Evolutionary conservation across 345 rosid genomes (phyloP), one percentile per base, ranked within the genome.

Genomic region (Populus tremula): DNA sequence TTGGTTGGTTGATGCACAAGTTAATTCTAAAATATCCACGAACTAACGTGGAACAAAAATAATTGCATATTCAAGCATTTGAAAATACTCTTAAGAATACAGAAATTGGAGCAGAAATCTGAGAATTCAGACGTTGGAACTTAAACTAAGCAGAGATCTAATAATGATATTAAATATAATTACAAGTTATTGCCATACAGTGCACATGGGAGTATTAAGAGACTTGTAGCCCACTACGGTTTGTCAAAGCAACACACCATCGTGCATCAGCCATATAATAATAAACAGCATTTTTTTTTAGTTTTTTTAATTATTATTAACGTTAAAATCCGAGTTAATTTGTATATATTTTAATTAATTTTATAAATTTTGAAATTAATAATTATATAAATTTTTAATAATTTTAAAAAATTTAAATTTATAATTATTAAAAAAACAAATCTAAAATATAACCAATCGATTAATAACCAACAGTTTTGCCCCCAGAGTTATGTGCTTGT

Each of bases 211-310:
- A n/a, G 35, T 71, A 31, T 53, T 59, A 69, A 62, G 67, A 81
- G 78, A 81, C 79, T 73, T 81, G 78, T 6, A 61, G n/a, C 54
- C 76, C 88, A 85, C 77, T 73, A 70, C 83, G 76, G 50, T 1
- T 54, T 62, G 77, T 80, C 77, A 72, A 69, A 38, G 56, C 65
- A 74, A 39, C 67, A 74, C 4, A 71, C 4, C 12, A 69, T 17
- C 45, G 0, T 43, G 47, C 47, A 41, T 31, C 80, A 41, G 2
- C 54, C 36, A 10, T 23, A 39, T 39, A 71, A 54, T 33, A 20
- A 66, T 61, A 77, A 78, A 80, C 13, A 63, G 73, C 36, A 29
- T 23, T 72, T 77, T 45, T 45, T 68, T 29, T 29, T 29, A 25
- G 25, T 25, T 25, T 31, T 31, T 33, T 0, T 33, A 0, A 0